Conservation (phyloP, 2,329 filamentous ascomycete genomes). For the Akanthomyces dipterigenus region DNA sequence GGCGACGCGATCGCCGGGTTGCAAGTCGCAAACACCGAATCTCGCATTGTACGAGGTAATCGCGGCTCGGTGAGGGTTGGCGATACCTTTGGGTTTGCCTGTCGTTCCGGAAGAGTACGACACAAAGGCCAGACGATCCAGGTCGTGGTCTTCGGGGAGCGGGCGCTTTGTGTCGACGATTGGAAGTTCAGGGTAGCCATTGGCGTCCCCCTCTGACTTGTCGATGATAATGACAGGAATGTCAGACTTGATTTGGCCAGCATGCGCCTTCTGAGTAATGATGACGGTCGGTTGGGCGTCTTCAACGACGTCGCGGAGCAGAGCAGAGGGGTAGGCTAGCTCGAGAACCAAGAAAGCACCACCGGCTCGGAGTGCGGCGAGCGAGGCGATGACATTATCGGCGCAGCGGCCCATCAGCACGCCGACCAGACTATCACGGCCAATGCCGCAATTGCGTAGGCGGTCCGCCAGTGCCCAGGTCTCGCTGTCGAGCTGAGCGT, state of each 20-base stretch:
- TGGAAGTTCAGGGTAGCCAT: conserved; percentile 20
- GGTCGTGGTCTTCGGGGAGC: conserved; percentile 56
- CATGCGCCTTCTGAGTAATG: conserved; percentile 60
- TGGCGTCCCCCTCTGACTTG: conserved; percentile 26
- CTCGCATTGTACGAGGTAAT: conserved; percentile 68
- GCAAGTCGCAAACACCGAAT: conserved; percentile 62
- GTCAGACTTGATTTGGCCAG: conserved; percentile 55
- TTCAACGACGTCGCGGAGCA: conserved; percentile 69
- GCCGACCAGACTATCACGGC: conserved; percentile 67
- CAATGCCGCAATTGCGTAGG: conserved; percentile 61
- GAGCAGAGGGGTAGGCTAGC: conserved; percentile 66
- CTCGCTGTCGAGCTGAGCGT: conserved; percentile 62
- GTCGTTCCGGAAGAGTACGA: conserved; percentile 75
- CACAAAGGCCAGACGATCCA: conserved; percentile 72
- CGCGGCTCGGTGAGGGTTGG: conserved; percentile 68
- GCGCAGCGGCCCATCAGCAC: conserved; percentile 69
- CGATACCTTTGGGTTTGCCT: conserved; percentile 74
- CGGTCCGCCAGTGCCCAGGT: conserved; percentile 58
- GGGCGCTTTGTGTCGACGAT: conserved; percentile 38
- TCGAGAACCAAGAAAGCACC: conserved; percentile 77
- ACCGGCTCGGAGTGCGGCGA: conserved; percentile 71
- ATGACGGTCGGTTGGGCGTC: conserved; percentile 67
- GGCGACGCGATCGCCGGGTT: conserved; percentile 70
- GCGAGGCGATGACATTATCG: conserved; percentile 71
- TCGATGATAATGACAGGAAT: conserved; percentile 62